phyloP scores from a whole-genome alignment of 2,329 filamentous ascomycete species.

The Nemania sp. region DNA sequence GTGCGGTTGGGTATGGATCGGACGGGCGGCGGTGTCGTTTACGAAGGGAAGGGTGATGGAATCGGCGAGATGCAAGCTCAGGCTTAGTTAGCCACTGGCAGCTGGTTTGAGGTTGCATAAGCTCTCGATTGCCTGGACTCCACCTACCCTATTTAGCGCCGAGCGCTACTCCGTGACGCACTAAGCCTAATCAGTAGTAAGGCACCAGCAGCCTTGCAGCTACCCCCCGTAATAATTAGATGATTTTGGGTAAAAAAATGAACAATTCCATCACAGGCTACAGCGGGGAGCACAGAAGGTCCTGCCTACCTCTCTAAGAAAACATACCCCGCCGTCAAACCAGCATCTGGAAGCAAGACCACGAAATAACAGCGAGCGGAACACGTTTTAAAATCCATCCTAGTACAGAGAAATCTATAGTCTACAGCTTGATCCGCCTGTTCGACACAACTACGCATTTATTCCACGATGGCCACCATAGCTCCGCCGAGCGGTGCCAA shows the following conservation, averaged over 20 bases:
- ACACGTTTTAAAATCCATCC: neutral
- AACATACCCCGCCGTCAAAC: too few species aligned
- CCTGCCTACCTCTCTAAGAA: too few species aligned
- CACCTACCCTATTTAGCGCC: too few species aligned
- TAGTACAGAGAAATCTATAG: too few species aligned
- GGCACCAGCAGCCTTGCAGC: slow-evolving; percentile 36
- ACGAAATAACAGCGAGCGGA: too few species aligned
- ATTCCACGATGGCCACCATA: slow-evolving; percentile 48
- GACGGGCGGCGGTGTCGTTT: too few species aligned
- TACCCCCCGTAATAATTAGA: slow-evolving; percentile 33
- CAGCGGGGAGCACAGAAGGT: too few species aligned
- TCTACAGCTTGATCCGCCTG: neutral
- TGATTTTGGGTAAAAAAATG: slow-evolving; percentile 31
- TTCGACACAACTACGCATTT: slow-evolving; percentile 1
- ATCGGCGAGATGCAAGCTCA: slow-evolving; percentile 4
- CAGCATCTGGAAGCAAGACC: too few species aligned
- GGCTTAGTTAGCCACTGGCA: neutral
- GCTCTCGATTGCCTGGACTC: slow-evolving; percentile 35
- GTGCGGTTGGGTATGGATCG: slow-evolving; percentile 10
- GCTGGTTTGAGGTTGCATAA: slow-evolving; percentile 33
- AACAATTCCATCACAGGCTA: slow-evolving; percentile 27
- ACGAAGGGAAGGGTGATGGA: neutral
- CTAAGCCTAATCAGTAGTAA: slow-evolving; percentile 25
- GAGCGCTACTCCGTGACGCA: neutral
- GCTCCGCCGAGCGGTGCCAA: slow-evolving; percentile 46